phyloP scores from a whole-genome alignment of 1,284 basidiomycete species.

The Rhodofomes roseus region DNA sequence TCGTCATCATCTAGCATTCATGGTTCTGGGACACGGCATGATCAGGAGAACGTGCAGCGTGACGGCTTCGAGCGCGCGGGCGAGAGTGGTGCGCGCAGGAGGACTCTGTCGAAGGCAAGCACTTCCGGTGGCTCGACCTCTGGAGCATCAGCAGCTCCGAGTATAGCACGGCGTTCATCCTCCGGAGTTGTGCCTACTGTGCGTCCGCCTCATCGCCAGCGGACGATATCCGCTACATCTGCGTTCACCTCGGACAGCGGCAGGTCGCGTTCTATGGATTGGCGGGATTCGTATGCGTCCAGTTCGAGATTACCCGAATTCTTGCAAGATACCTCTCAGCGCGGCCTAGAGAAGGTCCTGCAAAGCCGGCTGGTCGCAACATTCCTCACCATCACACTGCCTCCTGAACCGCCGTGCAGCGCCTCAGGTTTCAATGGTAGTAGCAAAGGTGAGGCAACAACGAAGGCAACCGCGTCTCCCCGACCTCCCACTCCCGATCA shows the following conservation, averaged over 20 bases:
- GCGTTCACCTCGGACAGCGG: constrained; percentile 29
- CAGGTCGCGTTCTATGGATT: constrained; percentile 5
- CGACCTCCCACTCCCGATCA: constrained; percentile 12
- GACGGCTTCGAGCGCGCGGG: constrained; percentile 7
- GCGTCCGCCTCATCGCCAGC: constrained; percentile 36
- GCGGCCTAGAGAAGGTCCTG: constrained; percentile 63
- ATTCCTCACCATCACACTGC: constrained; percentile 58
- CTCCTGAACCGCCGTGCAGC: constrained; percentile 15
- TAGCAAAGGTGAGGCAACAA: neutral
- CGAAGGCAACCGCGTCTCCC: constrained; percentile 3
- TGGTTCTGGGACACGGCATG: constrained; percentile 41
- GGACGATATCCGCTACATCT: constrained; percentile 51
- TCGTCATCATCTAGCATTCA: constrained; percentile 58
- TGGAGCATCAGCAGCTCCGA: constrained; percentile 12
- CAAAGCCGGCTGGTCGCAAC: constrained; percentile 77
- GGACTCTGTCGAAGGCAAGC: constrained; percentile 23
- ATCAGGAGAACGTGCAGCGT: constrained; percentile 33
- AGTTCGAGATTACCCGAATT: constrained; percentile 31
- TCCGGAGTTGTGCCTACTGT: constrained; percentile 11
- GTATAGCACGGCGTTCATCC: constrained; percentile 12
- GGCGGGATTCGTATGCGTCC: constrained; percentile 15
- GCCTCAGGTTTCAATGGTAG: constrained; percentile 7
- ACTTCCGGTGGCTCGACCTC: constrained; percentile 13
- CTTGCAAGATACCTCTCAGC: constrained; percentile 59
- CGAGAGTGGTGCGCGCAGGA: constrained; percentile 13